Base-by-base conservation (phyloP, 2,329 filamentous ascomycete species). In the Aspergillus tamarii region DNA sequence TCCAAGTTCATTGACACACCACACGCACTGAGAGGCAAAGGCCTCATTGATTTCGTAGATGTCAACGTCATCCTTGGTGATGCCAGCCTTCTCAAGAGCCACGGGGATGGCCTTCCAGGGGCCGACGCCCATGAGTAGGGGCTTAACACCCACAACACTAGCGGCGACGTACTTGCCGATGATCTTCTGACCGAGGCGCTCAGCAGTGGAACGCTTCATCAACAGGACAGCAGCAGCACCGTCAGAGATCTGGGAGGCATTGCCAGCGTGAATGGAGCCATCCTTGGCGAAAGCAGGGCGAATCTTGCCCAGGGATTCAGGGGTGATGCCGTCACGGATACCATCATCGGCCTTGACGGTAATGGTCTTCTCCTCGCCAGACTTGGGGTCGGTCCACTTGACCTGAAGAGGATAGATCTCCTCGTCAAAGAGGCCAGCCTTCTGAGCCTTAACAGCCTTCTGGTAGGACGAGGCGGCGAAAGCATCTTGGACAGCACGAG, bases 21-120 rank as follows among this genome's bases (percentile, higher is more conserved):
- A 98, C 69, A 98, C 80, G 80, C 93, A 97, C 85, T 98, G 94
- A 67, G 88, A 92, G 36, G 95, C 95, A 79, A 99, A 99, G 1
- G 95, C 95, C 87, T 99, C 95, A 84, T 99, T 99, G 86, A 99
- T 97, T 87, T 99, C 95, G 75, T 88, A 98, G 75, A 98, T 94
- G 77, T 98, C 95, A 34, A 99, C 93, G 70, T 98, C 94, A 62
- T 96, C 90, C 80, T 90, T 92, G 76, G 84, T 85, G 72, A 99
- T 88, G 64, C 94, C 93, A 0, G 94, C 92, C 78, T 95, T 94
- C 77, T 92, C 87, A 62, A 97, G 89, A 4, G 92, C 94, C 77
- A 94, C 91, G 68, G 95, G 95, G 74, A 99, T 98, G 62, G 95
- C 94, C 81, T 94, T 94, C 88, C 93, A 97, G 57, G 95, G 95